Percentiles rank a stretch among this genome's conserved stretches.
phyloP scores from a whole-genome alignment of 2,329 filamentous ascomycete genomes.

The Ophiostoma triangulosporum region DNA sequence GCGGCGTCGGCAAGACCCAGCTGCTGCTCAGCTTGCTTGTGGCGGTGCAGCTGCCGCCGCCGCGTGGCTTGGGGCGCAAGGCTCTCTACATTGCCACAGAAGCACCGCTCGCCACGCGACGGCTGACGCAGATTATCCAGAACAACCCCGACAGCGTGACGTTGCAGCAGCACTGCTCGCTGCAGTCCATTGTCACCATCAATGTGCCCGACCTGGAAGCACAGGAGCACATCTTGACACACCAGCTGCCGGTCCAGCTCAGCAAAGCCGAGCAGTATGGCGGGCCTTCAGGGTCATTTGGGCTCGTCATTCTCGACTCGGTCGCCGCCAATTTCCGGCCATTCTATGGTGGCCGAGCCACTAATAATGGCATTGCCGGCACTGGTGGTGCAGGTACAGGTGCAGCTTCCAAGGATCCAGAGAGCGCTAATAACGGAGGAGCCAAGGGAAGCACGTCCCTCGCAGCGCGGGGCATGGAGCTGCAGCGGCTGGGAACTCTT shows the following conservation, averaged over 20 bases:
- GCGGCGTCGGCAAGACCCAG: conserved; percentile 90
- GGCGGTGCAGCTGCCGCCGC: conserved; percentile 65
- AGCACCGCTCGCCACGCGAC: conserved; percentile 65
- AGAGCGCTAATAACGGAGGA: not conserved
- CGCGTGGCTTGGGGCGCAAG: conserved; percentile 55
- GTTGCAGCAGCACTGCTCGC: conserved; percentile 41
- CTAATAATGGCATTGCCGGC: conserved; percentile 17
- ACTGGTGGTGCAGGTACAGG: conserved; percentile 12
- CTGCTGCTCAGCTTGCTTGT: conserved; percentile 76
- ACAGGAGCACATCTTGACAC: conserved; percentile 88
- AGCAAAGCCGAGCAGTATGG: conserved; percentile 56
- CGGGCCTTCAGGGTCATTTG: conserved; percentile 30
- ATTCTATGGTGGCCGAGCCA: conserved; percentile 56
- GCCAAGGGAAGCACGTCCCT: conserved; percentile 28
- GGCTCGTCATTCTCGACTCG: conserved; percentile 77
- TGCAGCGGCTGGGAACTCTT: conserved; percentile 62
- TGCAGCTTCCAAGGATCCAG: not conserved
- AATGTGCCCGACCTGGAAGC: conserved; percentile 81
- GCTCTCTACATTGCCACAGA: conserved; percentile 93
- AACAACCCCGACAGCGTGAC: conserved; percentile 39
- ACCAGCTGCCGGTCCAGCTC: conserved; percentile 66
- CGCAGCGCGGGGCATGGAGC: conserved; percentile 61
- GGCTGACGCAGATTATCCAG: conserved; percentile 65
- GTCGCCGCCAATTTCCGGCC: conserved; percentile 92
- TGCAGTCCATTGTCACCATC: conserved; percentile 67